phyloP scores from a whole-genome alignment of 345 rosid genomes.

The Erodium maritimum region DNA sequence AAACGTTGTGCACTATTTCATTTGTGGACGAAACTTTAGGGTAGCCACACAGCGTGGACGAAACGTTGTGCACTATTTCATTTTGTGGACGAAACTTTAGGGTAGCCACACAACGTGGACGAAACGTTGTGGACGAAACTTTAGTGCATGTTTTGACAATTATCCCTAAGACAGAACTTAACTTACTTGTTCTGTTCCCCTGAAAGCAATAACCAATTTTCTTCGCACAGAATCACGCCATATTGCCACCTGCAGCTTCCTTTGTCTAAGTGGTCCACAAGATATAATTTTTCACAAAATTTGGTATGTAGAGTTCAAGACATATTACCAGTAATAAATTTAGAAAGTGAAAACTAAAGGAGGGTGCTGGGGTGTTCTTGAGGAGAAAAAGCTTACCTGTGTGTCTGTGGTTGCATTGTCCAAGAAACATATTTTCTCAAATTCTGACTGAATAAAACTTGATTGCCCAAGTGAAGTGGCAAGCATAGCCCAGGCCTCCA shows the following conservation, averaged over 20 bases:
- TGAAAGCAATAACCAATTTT: constrained; percentile 79
- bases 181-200: constrained; percentile 95
- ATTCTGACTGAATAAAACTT: constrained; percentile 89
- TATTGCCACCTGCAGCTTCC: constrained; percentile 61
- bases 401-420: constrained; percentile 81
- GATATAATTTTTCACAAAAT: constrained; percentile 4
- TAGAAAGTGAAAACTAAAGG: background rate
- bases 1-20: no score
- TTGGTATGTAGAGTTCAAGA: background rate
- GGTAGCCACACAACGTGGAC: no score
- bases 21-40: no score
- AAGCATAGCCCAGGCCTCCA: constrained; percentile 99
- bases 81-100: no score
- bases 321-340: background rate
- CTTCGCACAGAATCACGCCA: constrained; percentile 83
- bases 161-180: no score
- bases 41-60: no score
- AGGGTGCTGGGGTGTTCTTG: constrained; percentile 1
- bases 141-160: no score
- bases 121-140: no score
- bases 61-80: no score
- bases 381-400: constrained; percentile 41
- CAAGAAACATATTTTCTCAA: constrained; percentile 82
- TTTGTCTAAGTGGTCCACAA: constrained; percentile 16
- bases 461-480: constrained; percentile 91